These are phyloP conservation scores for Eugenia klotzschiana DNA, from an alignment of 441 rosid species.

Conservation along the genomic window DNA sequence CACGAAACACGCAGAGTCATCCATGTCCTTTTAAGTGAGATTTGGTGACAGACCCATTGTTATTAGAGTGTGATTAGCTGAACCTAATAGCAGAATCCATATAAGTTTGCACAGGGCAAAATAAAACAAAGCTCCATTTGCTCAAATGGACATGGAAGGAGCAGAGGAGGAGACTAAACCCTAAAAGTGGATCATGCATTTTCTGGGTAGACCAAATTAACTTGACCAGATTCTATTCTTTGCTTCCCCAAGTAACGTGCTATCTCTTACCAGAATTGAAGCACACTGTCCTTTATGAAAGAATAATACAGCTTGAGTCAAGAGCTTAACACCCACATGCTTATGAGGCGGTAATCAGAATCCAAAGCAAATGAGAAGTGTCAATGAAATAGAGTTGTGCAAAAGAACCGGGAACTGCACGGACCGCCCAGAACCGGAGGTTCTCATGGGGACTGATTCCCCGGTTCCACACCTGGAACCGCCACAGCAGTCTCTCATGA, in stretches of 20 bases:
- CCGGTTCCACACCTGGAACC: no score
- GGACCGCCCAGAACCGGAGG: no score
- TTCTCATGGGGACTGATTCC: no score
- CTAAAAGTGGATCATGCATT: neutral
- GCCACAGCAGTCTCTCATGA: no score
- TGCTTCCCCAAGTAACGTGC: neutral
- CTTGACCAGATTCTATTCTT: neutral
- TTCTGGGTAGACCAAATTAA: neutral
- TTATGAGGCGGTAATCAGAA: slow-evolving; percentile 22
- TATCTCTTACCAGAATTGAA: neutral
- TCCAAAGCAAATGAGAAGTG: slow-evolving; percentile 20
- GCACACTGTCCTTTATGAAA: neutral
- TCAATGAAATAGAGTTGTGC: neutral
- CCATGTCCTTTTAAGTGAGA: neutral
- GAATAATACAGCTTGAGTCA: neutral
- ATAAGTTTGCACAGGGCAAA: neutral
- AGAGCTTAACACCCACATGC: slow-evolving; percentile 16
- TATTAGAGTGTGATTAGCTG: neutral
- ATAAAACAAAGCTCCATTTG: neutral
- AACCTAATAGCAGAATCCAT: neutral
- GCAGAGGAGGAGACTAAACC: neutral
- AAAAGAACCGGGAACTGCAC: no score
- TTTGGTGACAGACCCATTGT: neutral
- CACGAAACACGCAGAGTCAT: neutral
- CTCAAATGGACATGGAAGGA: neutral